Percentiles rank a stretch among this genome's conserved stretches.
phyloP scores from a whole-genome alignment of 2,329 filamentous ascomycete genomes.

The Achaetomium macrosporum region DNA sequence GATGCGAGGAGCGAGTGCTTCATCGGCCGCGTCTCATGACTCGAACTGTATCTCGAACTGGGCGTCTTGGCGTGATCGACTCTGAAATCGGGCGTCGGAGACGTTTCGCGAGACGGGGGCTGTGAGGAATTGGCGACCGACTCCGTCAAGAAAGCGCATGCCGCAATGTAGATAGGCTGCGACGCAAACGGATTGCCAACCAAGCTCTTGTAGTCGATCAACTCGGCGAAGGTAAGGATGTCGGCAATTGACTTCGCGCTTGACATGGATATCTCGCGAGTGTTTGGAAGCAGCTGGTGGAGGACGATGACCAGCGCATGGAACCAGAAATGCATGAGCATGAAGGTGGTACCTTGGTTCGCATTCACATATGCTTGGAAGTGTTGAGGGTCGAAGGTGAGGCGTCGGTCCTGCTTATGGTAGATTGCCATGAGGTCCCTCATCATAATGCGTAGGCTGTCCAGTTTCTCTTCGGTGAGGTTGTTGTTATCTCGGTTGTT shows the following conservation, averaged over 20 bases:
- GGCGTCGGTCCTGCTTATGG: conserved; percentile 64
- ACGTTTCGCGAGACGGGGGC: conserved; percentile 54
- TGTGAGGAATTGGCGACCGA: conserved; percentile 66
- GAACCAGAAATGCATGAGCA: conserved; percentile 83
- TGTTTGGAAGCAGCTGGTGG: conserved; percentile 70
- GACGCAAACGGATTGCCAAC: conserved; percentile 85
- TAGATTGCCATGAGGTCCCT: conserved; percentile 66
- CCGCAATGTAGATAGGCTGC: conserved; percentile 87
- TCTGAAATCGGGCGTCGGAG: conserved; percentile 37
- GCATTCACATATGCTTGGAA: conserved; percentile 78
- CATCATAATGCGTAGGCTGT: conserved; percentile 70
- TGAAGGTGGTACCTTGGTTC: conserved; percentile 80
- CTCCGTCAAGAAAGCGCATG: conserved; percentile 82
- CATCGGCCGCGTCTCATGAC: conserved; percentile 31
- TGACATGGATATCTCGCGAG: conserved; percentile 76
- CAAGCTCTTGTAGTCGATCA: conserved; percentile 80
- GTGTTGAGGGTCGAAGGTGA: conserved; percentile 81
- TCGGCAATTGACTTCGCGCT: conserved; percentile 89
- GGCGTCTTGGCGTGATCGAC: conserved; percentile 19
- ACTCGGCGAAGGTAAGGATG: conserved; percentile 77
- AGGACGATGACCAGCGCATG: conserved; percentile 80
- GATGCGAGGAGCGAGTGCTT: conserved; percentile 74
- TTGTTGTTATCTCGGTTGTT: conserved; percentile 69
- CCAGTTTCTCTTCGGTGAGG: conserved; percentile 67
- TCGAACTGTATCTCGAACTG: conserved; percentile 8